Evolutionary conservation across 2,329 filamentous ascomycete species (phyloP).

Genomic region (Scleromitrula shiraiana): DNA sequence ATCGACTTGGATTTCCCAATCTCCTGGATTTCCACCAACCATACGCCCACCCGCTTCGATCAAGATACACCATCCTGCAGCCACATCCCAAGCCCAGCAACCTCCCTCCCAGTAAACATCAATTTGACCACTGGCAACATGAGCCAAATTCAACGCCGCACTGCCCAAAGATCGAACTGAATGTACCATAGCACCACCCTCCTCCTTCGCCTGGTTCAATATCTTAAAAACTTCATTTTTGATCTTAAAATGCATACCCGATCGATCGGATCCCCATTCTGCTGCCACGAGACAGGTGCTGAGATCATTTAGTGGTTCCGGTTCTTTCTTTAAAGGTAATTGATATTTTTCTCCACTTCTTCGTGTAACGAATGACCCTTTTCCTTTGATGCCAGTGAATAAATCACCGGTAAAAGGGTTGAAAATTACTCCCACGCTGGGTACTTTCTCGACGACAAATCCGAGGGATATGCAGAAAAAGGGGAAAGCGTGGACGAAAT

Average conservation of each 20-base stretch:
- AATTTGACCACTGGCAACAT: conserved; percentile 60
- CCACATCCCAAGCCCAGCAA: conserved; percentile 81
- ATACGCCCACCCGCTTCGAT: conserved; percentile 66
- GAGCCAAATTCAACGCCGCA: conserved; percentile 68
- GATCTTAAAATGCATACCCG: conserved; percentile 62
- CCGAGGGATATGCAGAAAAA: conserved; percentile 71
- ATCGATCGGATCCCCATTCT: conserved; percentile 65
- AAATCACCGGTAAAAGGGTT: conserved; percentile 67
- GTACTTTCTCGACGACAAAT: conserved; percentile 52
- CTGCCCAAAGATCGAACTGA: conserved; percentile 61
- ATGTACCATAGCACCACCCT: conserved; percentile 70
- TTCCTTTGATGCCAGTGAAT: conserved; percentile 60
- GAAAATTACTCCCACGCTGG: conserved; percentile 68
- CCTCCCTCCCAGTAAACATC: conserved; percentile 79
- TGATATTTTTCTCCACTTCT: conserved; percentile 32
- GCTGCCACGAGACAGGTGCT: conserved; percentile 56
- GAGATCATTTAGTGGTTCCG: conserved; percentile 52
- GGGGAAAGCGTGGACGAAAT: conserved; percentile 72
- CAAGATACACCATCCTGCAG: conserved; percentile 71
- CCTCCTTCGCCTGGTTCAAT: conserved; percentile 48
- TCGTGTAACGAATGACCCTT: conserved; percentile 51
- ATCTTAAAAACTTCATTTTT: conserved; percentile 59
- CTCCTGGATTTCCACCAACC: conserved; percentile 64
- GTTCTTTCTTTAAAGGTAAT: conserved; percentile 40
- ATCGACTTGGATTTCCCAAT: conserved; percentile 57